phyloP scores from a whole-genome alignment of 441 rosid genomes.

The Gossypium trilobum region DNA sequence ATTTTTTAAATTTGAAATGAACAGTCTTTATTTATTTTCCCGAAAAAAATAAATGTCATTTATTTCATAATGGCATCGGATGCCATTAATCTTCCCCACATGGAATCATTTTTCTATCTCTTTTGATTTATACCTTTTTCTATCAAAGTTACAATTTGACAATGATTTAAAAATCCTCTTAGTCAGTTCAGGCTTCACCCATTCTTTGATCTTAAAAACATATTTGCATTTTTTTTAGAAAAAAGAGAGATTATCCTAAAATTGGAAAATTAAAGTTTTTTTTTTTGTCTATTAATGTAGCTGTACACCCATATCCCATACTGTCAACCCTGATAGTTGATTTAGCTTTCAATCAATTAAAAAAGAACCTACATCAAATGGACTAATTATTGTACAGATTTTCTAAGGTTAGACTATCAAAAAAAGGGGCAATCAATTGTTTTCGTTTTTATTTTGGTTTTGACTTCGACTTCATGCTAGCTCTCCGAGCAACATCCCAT shows the following conservation, averaged over 20 bases:
- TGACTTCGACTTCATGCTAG: constrained; percentile 54
- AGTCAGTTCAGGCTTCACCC: too few relatives aligned
- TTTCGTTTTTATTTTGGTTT: constrained; percentile 30
- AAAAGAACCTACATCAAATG: constrained; percentile 8
- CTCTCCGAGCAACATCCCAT: constrained; percentile 97
- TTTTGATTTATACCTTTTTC: too few relatives aligned
- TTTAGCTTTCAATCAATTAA: neutral
- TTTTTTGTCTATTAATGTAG: constrained; percentile 2
- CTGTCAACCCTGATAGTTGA: neutral
- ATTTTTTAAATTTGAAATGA: too few relatives aligned
- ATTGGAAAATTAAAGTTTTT: neutral
- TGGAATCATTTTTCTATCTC: too few relatives aligned
- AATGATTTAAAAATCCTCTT: too few relatives aligned
- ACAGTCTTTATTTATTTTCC: too few relatives aligned
- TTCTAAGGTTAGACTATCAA: constrained; percentile 10
- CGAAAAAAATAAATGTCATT: too few relatives aligned
- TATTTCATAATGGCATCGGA: too few relatives aligned
- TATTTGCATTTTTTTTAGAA: too few relatives aligned
- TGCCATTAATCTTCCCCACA: too few relatives aligned
- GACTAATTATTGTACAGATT: constrained; percentile 27
- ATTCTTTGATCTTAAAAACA: too few relatives aligned
- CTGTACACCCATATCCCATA: constrained; percentile 21
- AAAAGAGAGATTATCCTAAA: neutral
- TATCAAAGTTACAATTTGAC: too few relatives aligned
- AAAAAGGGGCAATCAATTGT: constrained; percentile 23